Percentiles rank a stretch among this genome's conserved stretches.
These are phyloP conservation scores for Trichophyton equinum DNA, from an alignment of 2,329 filamentous ascomycete genomes.

Conservation along the genomic window DNA sequence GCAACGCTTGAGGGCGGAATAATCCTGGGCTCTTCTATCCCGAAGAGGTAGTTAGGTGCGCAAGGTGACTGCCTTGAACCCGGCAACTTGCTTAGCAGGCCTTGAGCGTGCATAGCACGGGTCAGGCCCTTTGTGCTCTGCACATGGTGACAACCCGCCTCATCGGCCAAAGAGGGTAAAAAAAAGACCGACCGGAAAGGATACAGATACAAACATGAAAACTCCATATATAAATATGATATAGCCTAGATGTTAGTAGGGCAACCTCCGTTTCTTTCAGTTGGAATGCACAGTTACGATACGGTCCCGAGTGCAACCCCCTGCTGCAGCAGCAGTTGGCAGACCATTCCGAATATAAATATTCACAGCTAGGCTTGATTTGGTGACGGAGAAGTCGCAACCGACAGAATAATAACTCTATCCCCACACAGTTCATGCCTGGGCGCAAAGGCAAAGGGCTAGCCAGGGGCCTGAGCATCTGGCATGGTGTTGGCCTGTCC, in stretches of 20 bases:
- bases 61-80: background rate
- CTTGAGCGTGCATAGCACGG: background rate
- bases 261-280: background rate
- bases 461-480: background rate
- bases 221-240: background rate
- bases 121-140: background rate
- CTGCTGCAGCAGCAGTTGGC: slow-evolving; percentile 1
- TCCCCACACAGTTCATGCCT: slow-evolving; percentile 1
- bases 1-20: background rate
- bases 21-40: background rate
- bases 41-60: background rate
- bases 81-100: background rate
- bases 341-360: background rate
- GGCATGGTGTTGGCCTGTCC: background rate
- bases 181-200: background rate
- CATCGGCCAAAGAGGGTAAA: background rate
- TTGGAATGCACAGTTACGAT: background rate
- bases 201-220: background rate
- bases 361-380: background rate
- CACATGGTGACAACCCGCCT: background rate
- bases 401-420: background rate
- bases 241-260: background rate
- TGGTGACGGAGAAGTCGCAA: background rate
- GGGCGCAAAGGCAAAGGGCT: background rate
- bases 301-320: background rate